Conservation (phyloP, 2,329 filamentous ascomycete genomes). For the Ustilaginoidea virens region DNA sequence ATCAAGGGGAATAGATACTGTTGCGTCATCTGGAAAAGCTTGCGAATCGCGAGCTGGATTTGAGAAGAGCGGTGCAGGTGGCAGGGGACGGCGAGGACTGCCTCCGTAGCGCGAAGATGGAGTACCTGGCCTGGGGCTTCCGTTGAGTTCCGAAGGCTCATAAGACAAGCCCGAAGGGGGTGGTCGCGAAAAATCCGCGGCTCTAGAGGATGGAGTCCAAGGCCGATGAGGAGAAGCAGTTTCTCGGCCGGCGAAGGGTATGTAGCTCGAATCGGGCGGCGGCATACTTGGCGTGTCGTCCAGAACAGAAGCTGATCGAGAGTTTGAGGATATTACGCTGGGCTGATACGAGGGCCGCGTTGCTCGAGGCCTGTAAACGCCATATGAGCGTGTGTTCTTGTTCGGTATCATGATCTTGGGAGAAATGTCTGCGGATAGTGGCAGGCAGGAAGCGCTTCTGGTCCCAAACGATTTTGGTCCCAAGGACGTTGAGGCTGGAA, state of each 20-base stretch:
- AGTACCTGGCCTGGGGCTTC: conserved; percentile 77
- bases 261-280: conserved; percentile 48
- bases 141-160: conserved; percentile 79
- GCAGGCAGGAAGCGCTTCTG: no score
- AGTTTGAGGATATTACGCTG: conserved; percentile 31
- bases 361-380: conserved; percentile 22
- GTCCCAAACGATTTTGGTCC: no score
- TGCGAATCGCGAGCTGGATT: conserved; percentile 32
- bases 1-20: conserved; percentile 55
- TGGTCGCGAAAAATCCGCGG: conserved; percentile 52
- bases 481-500: no score
- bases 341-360: conserved; percentile 35
- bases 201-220: conserved; percentile 38
- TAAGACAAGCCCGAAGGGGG: conserved; percentile 58
- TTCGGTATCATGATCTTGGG: conserved; percentile 1
- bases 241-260: conserved; percentile 35
- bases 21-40: conserved; percentile 49
- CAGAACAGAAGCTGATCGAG: conserved; percentile 32
- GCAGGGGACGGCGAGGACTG: conserved; percentile 72
- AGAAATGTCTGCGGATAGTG: no score
- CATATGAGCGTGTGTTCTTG: conserved; percentile 21
- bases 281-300: conserved; percentile 43
- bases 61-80: conserved; percentile 75
- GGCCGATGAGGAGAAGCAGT: conserved; percentile 35
- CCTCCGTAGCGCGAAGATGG: conserved; percentile 80